Base-by-base conservation (phyloP, 352 stramenopile genomes). In the Thalassiosira mediterranea region DNA sequence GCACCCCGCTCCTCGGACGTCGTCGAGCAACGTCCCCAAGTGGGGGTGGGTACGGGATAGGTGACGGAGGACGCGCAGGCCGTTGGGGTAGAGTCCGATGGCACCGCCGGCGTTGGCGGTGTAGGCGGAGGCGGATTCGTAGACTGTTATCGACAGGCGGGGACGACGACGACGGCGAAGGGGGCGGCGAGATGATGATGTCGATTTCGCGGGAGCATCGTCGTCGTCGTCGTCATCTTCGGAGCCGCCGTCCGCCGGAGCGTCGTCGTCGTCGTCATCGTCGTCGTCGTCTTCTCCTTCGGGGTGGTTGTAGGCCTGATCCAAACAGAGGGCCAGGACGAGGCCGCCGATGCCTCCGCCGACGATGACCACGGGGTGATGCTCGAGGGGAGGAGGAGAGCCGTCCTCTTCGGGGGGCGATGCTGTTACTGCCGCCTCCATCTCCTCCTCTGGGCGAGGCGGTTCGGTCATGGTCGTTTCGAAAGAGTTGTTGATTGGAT, bases 51-150 rank as follows among this genome's bases (percentile, higher is more conserved):
- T 38, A 3, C 17, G n/a, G 26, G 71, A 81, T 7, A 87, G 57
- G 59, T 90, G 66, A n/a, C 62, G 60, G 51, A 90, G 63, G 0
- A 90, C 83, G 4, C 83, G 65, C 4, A 90, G 44, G 4, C 83
- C 83, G 52, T 90, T 90, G 46, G 83, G 56, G 52, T 90, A 90
- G 37, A 87, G 68, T 0, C 79, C 79, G 44, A 90, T 88, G n/a
- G 75, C 82, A 21, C 76, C 82, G 7, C 82, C 82, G 11, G 79
- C 82, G 42, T 89, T 68, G 5, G 57, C 32, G 0, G 38, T 52
- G 70, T 81, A 90, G 34, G 57, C 57, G 15, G 42, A 3, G 2
- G 75, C 71, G 59, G 81, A 73, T 81, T 90, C 83, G 59, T 86
- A 87, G 5, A 90, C 52, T 38, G 87, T 61, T n/a, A 80, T 75